Percentiles rank a stretch among this genome's conserved stretches.
These are phyloP conservation scores for Rhizophora mangle DNA, from an alignment of 345 rosid species.

Conservation along the genomic window DNA sequence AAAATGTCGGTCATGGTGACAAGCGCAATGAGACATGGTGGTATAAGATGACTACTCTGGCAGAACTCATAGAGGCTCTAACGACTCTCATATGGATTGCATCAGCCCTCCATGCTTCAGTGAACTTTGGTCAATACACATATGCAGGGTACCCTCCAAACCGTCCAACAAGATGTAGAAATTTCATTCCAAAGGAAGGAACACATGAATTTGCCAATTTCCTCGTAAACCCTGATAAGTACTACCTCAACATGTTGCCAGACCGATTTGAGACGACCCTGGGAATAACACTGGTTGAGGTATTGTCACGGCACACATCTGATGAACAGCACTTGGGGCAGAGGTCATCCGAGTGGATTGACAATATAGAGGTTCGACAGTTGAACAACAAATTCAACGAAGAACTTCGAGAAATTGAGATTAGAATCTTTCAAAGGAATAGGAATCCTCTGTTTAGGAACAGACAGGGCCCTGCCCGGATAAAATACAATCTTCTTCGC, in stretches of 20 bases:
- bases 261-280: slow-evolving; percentile 38
- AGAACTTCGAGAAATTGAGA: slow-evolving; percentile 37
- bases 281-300: slow-evolving; percentile 41
- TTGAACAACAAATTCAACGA: slow-evolving; percentile 34
- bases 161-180: slow-evolving; percentile 43
- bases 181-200: slow-evolving; percentile 50
- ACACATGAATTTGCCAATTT: slow-evolving; percentile 36
- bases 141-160: slow-evolving; percentile 56
- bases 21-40: slow-evolving; percentile 49
- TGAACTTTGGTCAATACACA: slow-evolving; percentile 57
- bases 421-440: slow-evolving; percentile 43
- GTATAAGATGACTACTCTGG: slow-evolving; percentile 35
- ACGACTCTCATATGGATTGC: slow-evolving; percentile 60
- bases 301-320: slow-evolving; percentile 48
- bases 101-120: slow-evolving; percentile 56
- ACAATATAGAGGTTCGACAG: slow-evolving; percentile 29
- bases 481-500: slow-evolving; percentile 44
- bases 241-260: slow-evolving; percentile 46
- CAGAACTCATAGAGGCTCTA: slow-evolving; percentile 37
- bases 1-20: slow-evolving; percentile 52
- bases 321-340: slow-evolving; percentile 57
- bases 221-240: slow-evolving; percentile 42
- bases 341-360: slow-evolving; percentile 40
- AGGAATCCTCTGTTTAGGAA: slow-evolving; percentile 36
- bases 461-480: slow-evolving; percentile 48